Evolutionary conservation across 345 rosid species (phyloP).

Genomic region (Nephelium lappaceum): DNA sequence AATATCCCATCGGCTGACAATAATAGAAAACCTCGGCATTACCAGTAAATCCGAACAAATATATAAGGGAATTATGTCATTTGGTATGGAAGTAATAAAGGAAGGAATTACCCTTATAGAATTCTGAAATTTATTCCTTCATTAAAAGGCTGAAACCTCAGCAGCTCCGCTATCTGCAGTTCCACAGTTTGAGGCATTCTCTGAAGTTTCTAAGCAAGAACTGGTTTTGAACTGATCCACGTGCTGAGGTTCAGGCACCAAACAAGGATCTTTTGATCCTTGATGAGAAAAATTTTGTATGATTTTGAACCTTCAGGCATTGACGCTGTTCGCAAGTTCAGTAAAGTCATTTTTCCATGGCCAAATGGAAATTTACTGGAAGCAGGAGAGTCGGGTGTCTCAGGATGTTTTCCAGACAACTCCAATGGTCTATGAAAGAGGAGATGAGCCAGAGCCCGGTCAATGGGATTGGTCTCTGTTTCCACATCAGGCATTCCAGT

Average conservation of each 20-base stretch:
- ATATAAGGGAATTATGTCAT: slow-evolving; percentile 2
- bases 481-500: slow-evolving; percentile 58
- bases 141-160: slow-evolving; percentile 35
- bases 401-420: slow-evolving; percentile 44
- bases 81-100: slow-evolving; percentile 29
- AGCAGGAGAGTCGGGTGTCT: slow-evolving; percentile 61
- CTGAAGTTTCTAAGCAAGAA: slow-evolving; percentile 30
- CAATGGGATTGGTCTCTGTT: slow-evolving; percentile 87
- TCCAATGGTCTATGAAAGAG: slow-evolving; percentile 80
- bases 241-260: slow-evolving; percentile 23
- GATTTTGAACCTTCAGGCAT: slow-evolving; percentile 32
- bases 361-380: slow-evolving; percentile 47
- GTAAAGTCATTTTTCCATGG: slow-evolving; percentile 28
- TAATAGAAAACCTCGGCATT: slow-evolving; percentile 30
- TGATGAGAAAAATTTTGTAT: slow-evolving; percentile 37
- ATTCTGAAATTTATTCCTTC: slow-evolving; percentile 23
- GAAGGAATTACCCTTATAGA: slow-evolving; percentile 43
- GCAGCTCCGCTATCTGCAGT: slow-evolving; percentile 40
- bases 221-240: slow-evolving; percentile 22
- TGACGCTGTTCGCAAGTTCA: slow-evolving; percentile 31
- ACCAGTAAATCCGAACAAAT: slow-evolving; percentile 32
- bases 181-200: slow-evolving; percentile 43
- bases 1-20: slow-evolving; percentile 38
- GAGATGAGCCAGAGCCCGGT: slow-evolving; percentile 84
- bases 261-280: slow-evolving; percentile 34